A percentile compares a stretch with the other conserved stretches of the same genome.
Evolutionary conservation across 1,284 basidiomycete genomes (phyloP).

Genomic region (Boletellus sp.): DNA sequence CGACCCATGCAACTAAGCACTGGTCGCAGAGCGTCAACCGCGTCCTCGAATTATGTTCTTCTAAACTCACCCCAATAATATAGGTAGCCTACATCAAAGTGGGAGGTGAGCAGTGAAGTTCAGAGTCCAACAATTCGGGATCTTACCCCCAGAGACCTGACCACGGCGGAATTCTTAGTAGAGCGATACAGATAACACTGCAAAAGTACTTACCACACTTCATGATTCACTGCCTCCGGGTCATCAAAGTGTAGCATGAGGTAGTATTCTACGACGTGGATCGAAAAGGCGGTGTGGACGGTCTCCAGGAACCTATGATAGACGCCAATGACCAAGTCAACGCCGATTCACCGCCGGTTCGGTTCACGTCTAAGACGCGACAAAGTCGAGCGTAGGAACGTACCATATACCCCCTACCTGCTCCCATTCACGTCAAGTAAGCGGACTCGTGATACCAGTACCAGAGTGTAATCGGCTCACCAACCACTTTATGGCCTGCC

Average conservation of each 20-base stretch:
- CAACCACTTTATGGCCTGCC: background rate
- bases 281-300: conserved; percentile 5
- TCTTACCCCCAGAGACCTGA: conserved; percentile 6
- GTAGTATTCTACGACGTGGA: conserved; percentile 9
- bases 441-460: background rate
- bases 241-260: conserved; percentile 7
- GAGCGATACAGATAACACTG: background rate
- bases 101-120: background rate
- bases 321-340: background rate
- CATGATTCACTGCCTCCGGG: background rate
- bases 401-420: conserved; percentile 2
- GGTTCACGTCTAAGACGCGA: background rate
- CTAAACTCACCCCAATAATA: conserved; percentile 2
- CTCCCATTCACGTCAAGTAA: background rate
- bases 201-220: conserved; percentile 3
- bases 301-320: conserved; percentile 3
- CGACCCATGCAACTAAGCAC: conserved; percentile 2
- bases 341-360: background rate
- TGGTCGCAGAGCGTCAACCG: background rate
- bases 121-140: background rate
- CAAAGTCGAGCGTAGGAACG: background rate
- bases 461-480: background rate
- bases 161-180: background rate
- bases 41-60: background rate
- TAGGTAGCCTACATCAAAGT: background rate